Conservation (phyloP, 805 yeast genomes). For the Starmerella tilneyi region DNA sequence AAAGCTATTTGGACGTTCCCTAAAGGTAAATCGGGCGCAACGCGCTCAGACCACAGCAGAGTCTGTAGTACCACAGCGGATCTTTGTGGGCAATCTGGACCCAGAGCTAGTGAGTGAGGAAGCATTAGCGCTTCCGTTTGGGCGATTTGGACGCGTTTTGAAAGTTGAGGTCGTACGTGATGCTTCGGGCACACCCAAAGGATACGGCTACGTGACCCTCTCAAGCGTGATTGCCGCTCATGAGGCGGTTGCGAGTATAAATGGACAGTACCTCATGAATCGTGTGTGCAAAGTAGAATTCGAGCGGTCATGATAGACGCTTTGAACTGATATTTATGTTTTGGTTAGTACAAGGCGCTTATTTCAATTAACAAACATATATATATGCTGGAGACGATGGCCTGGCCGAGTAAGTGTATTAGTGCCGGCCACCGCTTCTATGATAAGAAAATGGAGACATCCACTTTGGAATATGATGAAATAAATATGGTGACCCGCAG, state of each 20-base stretch:
- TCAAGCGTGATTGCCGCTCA: conserved; percentile 61
- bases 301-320: not conserved
- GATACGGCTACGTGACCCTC: conserved; percentile 58
- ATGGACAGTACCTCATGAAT: conserved; percentile 61
- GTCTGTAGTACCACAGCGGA: conserved; percentile 44
- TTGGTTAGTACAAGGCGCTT: not conserved
- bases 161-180: conserved; percentile 36
- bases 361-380: not conserved
- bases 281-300: conserved; percentile 9
- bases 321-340: not conserved
- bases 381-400: too few relatives aligned
- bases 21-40: conserved; percentile 47
- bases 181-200: conserved; percentile 42
- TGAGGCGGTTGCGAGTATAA: conserved; percentile 55
- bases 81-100: conserved; percentile 61
- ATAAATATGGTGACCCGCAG: too few relatives aligned
- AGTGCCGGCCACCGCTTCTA: too few relatives aligned
- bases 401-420: too few relatives aligned
- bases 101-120: conserved; percentile 49
- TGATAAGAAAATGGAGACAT: too few relatives aligned
- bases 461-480: too few relatives aligned
- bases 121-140: conserved; percentile 47
- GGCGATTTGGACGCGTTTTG: conserved; percentile 49
- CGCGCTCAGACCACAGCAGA: conserved; percentile 14
- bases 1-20: conserved; percentile 45